Base-by-base conservation (phyloP, 768 basidiomycete species). In the Multifurca ochricompacta region DNA sequence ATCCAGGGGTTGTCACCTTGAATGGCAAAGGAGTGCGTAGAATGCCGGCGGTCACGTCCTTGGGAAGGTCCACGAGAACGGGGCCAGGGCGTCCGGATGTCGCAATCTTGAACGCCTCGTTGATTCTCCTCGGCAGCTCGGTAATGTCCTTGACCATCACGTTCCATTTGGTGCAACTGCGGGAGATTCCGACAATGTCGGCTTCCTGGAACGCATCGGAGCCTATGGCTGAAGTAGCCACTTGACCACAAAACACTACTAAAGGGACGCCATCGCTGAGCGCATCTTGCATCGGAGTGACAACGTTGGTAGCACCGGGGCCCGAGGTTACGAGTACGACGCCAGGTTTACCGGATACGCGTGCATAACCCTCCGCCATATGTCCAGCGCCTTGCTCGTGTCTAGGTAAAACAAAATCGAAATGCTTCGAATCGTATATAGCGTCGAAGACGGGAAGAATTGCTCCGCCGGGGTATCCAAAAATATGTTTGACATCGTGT, bases 371-470 rank as follows among this genome's bases (percentile, higher is more conserved):
- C 67, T 98, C 92, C 2, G 94, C 95, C 94, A 97, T 99, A 71
- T 99, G 95, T 0, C 95, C 95, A 2, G 93, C 95, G 36, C 96
- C 96, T 66, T 99, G 95, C 67, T 99, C 95, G 65, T 99, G 95
- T 27, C 95, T 81, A 13, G 95, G 95, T 14, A 98, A 82, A 57
- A 99, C 77, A 62, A 99, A 99, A 56, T 96, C 83, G 62, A 98
- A 98, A 69, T 96, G 85, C 3, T 83, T 79, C 6, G 92, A 95
- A 69, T 95, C 86, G 78, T 97, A 87, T 70, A 98, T 99, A 68
- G 96, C 96, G 69, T 99, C 95, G 70, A 97, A 99, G n/a, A 99
- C 96, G 58, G 95, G 96, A 32, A 98, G 82, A 69, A 98, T 97
- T 37, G 95, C 96, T 54, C 95, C 95, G 40, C 94, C 94, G 7